Conservation (phyloP, 2,329 filamentous ascomycete genomes). For the Hypomyces rosellus region DNA sequence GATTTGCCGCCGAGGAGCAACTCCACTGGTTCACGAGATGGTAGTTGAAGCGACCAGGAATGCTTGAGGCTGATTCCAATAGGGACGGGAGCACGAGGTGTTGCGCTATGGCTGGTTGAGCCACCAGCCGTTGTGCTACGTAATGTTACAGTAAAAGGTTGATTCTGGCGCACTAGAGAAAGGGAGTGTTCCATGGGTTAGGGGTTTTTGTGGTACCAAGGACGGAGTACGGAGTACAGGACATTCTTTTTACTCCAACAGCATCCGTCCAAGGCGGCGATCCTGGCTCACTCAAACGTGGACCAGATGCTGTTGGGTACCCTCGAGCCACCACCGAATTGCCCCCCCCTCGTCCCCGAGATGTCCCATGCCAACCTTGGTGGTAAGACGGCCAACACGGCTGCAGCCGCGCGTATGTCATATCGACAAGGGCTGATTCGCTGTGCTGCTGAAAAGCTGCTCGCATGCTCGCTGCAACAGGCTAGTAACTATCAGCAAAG, state of each 20-base stretch:
- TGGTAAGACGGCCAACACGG: constrained; percentile 11
- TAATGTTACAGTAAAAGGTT: neutral
- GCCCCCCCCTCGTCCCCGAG: constrained; percentile 4
- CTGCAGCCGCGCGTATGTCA: constrained; percentile 12
- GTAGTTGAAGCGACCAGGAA: no score
- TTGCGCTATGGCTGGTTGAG: no score
- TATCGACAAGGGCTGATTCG: constrained; percentile 8
- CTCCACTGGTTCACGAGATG: neutral
- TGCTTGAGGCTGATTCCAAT: neutral
- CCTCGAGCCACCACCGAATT: neutral
- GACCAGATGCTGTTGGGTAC: no score
- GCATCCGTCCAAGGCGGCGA: neutral
- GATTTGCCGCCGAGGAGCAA: neutral
- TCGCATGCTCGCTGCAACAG: neutral
- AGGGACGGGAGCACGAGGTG: no score
- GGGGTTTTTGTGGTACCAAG: no score
- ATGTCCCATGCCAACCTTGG: constrained; percentile 1
- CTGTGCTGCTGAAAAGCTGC: constrained; percentile 2
- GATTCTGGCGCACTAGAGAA: neutral
- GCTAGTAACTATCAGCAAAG: neutral
- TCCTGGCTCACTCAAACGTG: neutral
- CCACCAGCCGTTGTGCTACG: neutral
- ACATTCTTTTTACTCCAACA: neutral
- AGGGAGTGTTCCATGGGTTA: neutral
- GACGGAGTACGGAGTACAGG: no score